Percentiles rank a stretch among this genome's conserved stretches.
Evolutionary conservation across 768 basidiomycete species (phyloP).

Genomic region (Gyrodon lividus): DNA sequence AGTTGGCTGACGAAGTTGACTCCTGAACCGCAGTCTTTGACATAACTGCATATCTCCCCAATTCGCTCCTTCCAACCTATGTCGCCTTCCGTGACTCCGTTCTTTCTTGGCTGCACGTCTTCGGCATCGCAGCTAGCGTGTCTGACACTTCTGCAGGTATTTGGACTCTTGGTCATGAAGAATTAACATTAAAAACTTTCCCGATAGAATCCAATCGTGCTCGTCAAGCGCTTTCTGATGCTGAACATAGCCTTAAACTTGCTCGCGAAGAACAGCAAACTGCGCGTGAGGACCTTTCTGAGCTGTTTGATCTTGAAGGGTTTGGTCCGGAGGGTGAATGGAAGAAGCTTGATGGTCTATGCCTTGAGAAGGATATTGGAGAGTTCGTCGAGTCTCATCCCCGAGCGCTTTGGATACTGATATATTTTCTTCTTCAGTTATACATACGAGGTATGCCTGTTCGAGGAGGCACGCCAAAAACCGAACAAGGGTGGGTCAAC

Average conservation of each 20-base stretch:
- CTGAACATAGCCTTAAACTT: conserved; percentile 57
- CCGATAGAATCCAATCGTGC: conserved; percentile 57
- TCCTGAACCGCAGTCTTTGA: conserved; percentile 65
- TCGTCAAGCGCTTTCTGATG: conserved; percentile 59
- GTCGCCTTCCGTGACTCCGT: conserved; percentile 61
- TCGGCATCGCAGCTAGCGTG: conserved; percentile 55
- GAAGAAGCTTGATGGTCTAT: conserved; percentile 88
- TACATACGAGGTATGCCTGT: conserved; percentile 92
- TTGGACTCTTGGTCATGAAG: not conserved
- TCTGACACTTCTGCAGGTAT: conserved; percentile 44
- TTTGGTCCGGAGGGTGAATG: conserved; percentile 88
- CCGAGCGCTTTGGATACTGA: conserved; percentile 7
- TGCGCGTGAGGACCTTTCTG: conserved; percentile 55
- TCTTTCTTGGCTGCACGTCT: conserved; percentile 56
- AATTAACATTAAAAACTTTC: conserved; percentile 2
- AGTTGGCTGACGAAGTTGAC: not conserved
- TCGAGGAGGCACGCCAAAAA: conserved; percentile 85
- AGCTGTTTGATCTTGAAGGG: conserved; percentile 61
- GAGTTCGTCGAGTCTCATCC: conserved; percentile 63
- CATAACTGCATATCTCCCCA: conserved; percentile 81
- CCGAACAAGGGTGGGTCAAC: conserved; percentile 74
- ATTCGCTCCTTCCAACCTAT: conserved; percentile 70
- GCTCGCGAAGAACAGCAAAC: conserved; percentile 52
- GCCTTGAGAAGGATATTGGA: conserved; percentile 80
- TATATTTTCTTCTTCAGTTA: conserved; percentile 51